Conservation (phyloP, 768 basidiomycete species). For the Collybia nuda region DNA sequence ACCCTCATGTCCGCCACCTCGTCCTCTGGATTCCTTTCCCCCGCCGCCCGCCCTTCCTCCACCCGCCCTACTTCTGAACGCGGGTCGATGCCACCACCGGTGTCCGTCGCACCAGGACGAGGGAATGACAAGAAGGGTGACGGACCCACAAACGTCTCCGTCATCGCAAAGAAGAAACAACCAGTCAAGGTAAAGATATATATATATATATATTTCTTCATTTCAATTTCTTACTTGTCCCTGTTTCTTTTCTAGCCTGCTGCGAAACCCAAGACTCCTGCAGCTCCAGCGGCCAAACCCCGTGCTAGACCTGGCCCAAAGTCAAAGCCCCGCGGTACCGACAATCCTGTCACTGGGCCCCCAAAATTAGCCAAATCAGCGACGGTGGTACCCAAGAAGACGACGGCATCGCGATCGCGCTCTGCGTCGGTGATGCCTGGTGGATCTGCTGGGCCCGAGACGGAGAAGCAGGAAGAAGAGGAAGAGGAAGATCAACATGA, state of each 20-base stretch:
- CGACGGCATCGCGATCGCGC: slow-evolving; percentile 54
- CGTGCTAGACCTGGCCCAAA: slow-evolving; percentile 31
- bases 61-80: slow-evolving; percentile 37
- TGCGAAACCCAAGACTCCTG: slow-evolving; percentile 19
- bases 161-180: slow-evolving; percentile 39
- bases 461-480: slow-evolving; percentile 46
- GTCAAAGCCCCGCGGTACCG: slow-evolving; percentile 23
- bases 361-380: slow-evolving; percentile 20
- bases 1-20: slow-evolving; percentile 8
- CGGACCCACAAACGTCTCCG: slow-evolving; percentile 15
- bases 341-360: slow-evolving; percentile 12
- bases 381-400: slow-evolving; percentile 29
- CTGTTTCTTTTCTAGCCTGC: slow-evolving; percentile 16
- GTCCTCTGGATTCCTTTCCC: slow-evolving; percentile 8
- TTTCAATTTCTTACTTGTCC: slow-evolving; percentile 6
- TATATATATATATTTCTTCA: slow-evolving; percentile 10
- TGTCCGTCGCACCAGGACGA: slow-evolving; percentile 20
- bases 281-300: slow-evolving; percentile 18
- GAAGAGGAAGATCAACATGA: slow-evolving; percentile 45
- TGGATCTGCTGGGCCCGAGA: slow-evolving; percentile 36
- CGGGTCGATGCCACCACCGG: slow-evolving; percentile 58
- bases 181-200: slow-evolving; percentile 34
- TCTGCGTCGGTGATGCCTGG: slow-evolving; percentile 70
- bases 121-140: slow-evolving; percentile 28
- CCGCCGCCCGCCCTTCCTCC: slow-evolving; percentile 10